Conservation (phyloP, 2,329 filamentous ascomycete species). For the Ascochyta viciae-villosae region DNA sequence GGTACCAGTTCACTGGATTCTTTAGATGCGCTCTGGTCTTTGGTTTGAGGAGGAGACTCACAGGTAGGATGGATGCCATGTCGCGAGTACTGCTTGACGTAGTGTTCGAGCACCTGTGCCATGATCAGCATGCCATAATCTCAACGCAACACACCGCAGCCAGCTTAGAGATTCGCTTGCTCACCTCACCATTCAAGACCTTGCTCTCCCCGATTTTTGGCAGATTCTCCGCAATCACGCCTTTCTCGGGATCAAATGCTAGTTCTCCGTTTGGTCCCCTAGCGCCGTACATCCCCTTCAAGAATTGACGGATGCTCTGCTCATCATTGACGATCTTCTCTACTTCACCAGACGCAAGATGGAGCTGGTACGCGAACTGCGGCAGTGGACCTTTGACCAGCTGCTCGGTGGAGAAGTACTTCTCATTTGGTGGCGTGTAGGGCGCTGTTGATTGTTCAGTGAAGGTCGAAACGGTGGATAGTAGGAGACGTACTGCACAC, state of each 20-base stretch:
- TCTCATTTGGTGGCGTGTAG: slow-evolving; percentile 63
- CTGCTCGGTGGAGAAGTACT: slow-evolving; percentile 65
- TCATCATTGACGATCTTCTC: slow-evolving; percentile 58
- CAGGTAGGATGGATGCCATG: slow-evolving; percentile 78
- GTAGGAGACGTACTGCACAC: slow-evolving; percentile 64
- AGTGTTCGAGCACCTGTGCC: slow-evolving; percentile 70
- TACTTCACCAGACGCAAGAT: slow-evolving; percentile 71
- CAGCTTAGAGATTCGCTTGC: slow-evolving; percentile 21
- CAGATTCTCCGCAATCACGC: slow-evolving; percentile 70
- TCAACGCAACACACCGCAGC: not conserved
- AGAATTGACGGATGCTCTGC: slow-evolving; percentile 71
- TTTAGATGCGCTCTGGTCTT: slow-evolving; percentile 21
- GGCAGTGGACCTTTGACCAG: slow-evolving; percentile 65
- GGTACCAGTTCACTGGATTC: slow-evolving; percentile 80
- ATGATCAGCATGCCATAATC: slow-evolving; percentile 44
- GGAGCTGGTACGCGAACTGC: slow-evolving; percentile 84
- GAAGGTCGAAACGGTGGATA: not conserved
- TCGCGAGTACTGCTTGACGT: slow-evolving; percentile 73
- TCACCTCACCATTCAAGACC: slow-evolving; percentile 67
- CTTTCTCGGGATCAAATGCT: slow-evolving; percentile 66
- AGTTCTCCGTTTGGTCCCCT: slow-evolving; percentile 61
- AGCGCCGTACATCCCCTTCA: slow-evolving; percentile 76
- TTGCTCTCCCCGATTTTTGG: slow-evolving; percentile 62
- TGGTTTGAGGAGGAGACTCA: slow-evolving; percentile 43
- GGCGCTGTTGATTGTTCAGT: slow-evolving; percentile 51